A percentile compares a stretch with the other conserved stretches of the same genome.
Conservation (phyloP, 2,329 filamentous ascomycete genomes). For the Alternaria postmessia region DNA sequence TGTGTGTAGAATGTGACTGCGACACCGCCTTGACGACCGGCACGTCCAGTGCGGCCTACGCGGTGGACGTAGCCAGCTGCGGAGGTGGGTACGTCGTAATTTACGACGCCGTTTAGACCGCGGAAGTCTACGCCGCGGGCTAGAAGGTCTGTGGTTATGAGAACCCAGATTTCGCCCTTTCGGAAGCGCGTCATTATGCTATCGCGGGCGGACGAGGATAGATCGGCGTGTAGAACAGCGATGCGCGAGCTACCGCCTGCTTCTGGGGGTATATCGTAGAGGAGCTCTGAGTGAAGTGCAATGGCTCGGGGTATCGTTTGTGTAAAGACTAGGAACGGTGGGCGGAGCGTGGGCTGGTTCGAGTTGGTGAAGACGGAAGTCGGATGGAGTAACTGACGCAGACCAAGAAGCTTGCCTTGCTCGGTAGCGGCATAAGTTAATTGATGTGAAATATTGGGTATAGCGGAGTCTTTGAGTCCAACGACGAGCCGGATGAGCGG, state of each 20-base stretch:
- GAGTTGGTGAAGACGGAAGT: slow-evolving; percentile 60
- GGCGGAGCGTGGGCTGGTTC: slow-evolving; percentile 67
- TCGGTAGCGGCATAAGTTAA: slow-evolving; percentile 92
- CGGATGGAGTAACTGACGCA: slow-evolving; percentile 88
- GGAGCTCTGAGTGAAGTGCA: slow-evolving; percentile 86
- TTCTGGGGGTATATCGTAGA: slow-evolving; percentile 90
- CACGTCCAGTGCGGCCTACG: slow-evolving; percentile 87
- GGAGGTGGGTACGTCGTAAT: slow-evolving; percentile 95
- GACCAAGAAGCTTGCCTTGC: slow-evolving; percentile 87
- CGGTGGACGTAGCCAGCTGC: slow-evolving; percentile 92
- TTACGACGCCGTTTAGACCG: slow-evolving; percentile 94
- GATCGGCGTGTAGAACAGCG: slow-evolving; percentile 86
- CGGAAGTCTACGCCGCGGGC: slow-evolving; percentile 93
- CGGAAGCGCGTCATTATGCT: slow-evolving; percentile 89
- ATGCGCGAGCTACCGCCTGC: slow-evolving; percentile 86
- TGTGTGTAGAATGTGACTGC: slow-evolving; percentile 95
- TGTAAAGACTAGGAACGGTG: slow-evolving; percentile 94
- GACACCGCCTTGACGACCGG: slow-evolving; percentile 84
- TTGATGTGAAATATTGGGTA: slow-evolving; percentile 89
- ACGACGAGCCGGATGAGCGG: slow-evolving; percentile 85
- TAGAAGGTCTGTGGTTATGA: slow-evolving; percentile 94
- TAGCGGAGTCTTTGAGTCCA: slow-evolving; percentile 94
- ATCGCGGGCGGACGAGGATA: slow-evolving; percentile 78
- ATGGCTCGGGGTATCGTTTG: slow-evolving; percentile 93
- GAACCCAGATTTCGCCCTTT: slow-evolving; percentile 90